Percentiles rank a stretch among this genome's conserved stretches.
Conservation (phyloP, 768 basidiomycete species). For the Gymnopilus dilepis region DNA sequence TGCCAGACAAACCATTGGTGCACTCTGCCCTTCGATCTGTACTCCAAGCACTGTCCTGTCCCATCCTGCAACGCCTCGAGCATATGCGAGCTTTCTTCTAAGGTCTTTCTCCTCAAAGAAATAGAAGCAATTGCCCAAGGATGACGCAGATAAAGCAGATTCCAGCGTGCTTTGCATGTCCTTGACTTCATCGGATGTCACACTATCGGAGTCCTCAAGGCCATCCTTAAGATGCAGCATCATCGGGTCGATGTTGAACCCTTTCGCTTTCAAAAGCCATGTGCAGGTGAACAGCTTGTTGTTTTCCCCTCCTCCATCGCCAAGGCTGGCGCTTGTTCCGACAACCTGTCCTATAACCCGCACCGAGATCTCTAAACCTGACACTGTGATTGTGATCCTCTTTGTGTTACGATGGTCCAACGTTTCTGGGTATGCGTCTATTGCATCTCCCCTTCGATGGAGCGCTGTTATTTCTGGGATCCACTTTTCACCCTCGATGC, state of each 20-base stretch:
- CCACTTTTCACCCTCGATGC: not conserved
- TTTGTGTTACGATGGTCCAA: not conserved
- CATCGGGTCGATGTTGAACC: not conserved
- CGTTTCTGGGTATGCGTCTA: conserved; percentile 3
- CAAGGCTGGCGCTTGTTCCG: not conserved
- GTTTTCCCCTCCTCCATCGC: conserved; percentile 5
- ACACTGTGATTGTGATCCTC: not conserved
- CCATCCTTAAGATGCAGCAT: conserved; percentile 1
- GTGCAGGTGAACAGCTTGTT: conserved; percentile 7
- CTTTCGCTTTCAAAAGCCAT: not conserved
- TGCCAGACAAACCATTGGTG: not conserved
- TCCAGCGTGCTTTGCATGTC: not conserved
- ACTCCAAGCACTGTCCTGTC: conserved; percentile 1
- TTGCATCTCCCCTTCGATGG: not conserved
- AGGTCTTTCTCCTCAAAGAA: conserved; percentile 1
- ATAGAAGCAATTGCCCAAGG: not conserved
- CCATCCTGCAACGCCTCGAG: conserved; percentile 3
- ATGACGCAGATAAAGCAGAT: not conserved
- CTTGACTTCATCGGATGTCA: not conserved
- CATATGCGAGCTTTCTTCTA: not conserved
- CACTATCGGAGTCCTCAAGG: not conserved
- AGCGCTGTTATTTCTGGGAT: conserved; percentile 6
- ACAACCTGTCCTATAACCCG: conserved; percentile 2
- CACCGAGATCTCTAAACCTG: not conserved
- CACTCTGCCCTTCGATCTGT: not conserved